Base-by-base conservation (phyloP, 2,329 filamentous ascomycete genomes). In the Ceratocystis cacaofunesta region DNA sequence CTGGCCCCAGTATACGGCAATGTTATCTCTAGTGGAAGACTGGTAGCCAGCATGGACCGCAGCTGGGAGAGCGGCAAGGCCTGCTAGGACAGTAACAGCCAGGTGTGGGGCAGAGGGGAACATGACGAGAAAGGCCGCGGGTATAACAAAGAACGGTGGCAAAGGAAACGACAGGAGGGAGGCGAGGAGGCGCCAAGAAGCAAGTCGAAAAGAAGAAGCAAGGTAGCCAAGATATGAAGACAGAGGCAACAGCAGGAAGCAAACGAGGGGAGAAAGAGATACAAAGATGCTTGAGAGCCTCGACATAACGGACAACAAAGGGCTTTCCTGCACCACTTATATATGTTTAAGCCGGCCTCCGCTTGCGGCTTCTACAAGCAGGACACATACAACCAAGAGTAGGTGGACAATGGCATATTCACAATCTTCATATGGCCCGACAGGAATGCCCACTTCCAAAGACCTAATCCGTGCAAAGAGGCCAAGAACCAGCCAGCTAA, bases 1-100 rank as follows among this genome's bases (percentile, higher is more conserved):
- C 73, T 70, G 73, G 76, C 85, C 86, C 85, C 85, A 89, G 72
- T 89, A 89, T 1, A 87, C 77, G 30, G 81, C 84, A 64, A 88
- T 71, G 70, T 87, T 88, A 62, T 72, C 76, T 1, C 71, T 70
- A 1, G 70, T 70, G 1, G 70, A 71, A 3, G 80, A 68, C 68
- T 78, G 74, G 69, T 83, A 80, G 12, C 75, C 77, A 22, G 77
- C 78, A 22, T 46, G 50, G 43, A 74, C 68, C 19, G 69, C 73
- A 1, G 70, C 67, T 5, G 76, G 73, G 19, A 73, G 67, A 19
- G 68, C 60, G 48, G 63, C 43, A 62, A 65, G 25, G 2, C 44
- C 64, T 4, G 61, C 36, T 36, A 66, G 22, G 12, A 46, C 61
- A 25, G 43, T 28, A 28, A 46, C 43, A 25, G 61, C 44, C 43